Conservation (phyloP, 805 yeast genomes). For the Myxozyma geophila region DNA sequence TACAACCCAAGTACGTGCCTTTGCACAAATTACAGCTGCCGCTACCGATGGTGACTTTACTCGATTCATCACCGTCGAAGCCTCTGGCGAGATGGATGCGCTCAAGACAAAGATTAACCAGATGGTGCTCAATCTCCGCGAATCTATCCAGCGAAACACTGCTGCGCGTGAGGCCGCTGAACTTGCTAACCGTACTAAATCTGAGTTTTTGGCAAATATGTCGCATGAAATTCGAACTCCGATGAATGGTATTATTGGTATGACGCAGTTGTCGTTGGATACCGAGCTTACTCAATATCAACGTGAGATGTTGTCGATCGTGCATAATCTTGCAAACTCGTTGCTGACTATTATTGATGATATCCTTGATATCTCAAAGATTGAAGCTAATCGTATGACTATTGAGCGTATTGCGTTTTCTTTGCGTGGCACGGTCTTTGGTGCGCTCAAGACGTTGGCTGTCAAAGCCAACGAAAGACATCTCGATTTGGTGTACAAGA, state of each 20-base stretch:
- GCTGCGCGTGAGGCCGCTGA: slow-evolving; percentile 96
- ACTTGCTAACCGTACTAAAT: slow-evolving; percentile 83
- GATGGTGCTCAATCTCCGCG: slow-evolving; percentile 85
- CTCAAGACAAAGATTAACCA: slow-evolving; percentile 64
- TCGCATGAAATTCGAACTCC: slow-evolving; percentile 90
- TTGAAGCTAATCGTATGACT: slow-evolving; percentile 92
- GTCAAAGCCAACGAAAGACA: slow-evolving; percentile 89
- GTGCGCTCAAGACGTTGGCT: slow-evolving; percentile 85
- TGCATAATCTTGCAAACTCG: slow-evolving; percentile 84
- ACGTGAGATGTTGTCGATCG: slow-evolving; percentile 88
- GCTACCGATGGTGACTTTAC: slow-evolving; percentile 95
- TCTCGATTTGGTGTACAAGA: slow-evolving; percentile 75
- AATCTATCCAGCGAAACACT: slow-evolving; percentile 86
- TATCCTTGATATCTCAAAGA: slow-evolving; percentile 87
- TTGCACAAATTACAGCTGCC: slow-evolving; percentile 91
- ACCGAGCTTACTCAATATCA: slow-evolving; percentile 90
- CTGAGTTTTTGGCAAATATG: slow-evolving; percentile 88
- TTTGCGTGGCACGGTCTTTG: slow-evolving; percentile 83
- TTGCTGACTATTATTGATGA: slow-evolving; percentile 86
- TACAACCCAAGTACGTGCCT: slow-evolving; percentile 90
- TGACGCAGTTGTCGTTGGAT: slow-evolving; percentile 87
- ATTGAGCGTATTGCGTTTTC: slow-evolving; percentile 88
- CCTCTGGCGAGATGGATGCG: slow-evolving; percentile 83
- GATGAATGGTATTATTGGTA: slow-evolving; percentile 89
- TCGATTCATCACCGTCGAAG: slow-evolving; percentile 86